Evolutionary conservation across 176 grass and related monocot species (phyloP), one percentile per base, ranked within the genome.

Genomic region (Bolboschoenus planiculmis): DNA sequence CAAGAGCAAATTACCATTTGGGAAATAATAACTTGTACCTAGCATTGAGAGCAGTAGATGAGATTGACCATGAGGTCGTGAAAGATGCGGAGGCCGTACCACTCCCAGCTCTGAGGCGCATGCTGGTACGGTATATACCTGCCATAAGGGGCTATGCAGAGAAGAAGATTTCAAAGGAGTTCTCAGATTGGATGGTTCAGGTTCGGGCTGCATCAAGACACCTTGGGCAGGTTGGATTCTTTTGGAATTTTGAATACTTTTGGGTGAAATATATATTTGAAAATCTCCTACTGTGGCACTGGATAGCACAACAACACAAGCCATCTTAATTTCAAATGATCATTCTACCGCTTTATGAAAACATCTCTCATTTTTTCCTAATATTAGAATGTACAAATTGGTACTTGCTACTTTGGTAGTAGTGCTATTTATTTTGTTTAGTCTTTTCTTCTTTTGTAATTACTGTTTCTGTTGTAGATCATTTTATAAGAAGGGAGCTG

Each of bases 161-260:
- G 89, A 93, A 93, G 72, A 88, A 90, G 86, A 99, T 99, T 84
- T 87, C 91, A 79, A 86, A 89, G 86, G 97, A 99, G 67, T 99
- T 99, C 81, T 87, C 91, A 4, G 87, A 99, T 46, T 99, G 97
- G 97, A 95, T 99, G 92, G 93, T 96, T 53, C 90, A 87, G 87
- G 94, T 99, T 86, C 93, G 97, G 15, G 97, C 90, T 27, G 91
- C 97, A 7, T 93, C 90, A 5, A 88, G 97, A 44, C 93, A 95
- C 70, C 93, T 99, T 39, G 97, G 97, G 6, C 97, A 81, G 78
- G 78, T 80, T 60, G 23, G 42, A 36, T 80, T 51, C 44, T 16
- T 47, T 58, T 80, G 13, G 2, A 39, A 56, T 56, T 60, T 2
- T 80, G 10, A 24, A 24, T 40, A 57, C 0, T 60, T 56, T 39